Base-by-base conservation (phyloP, 345 rosid species). In the Lepidium aucheri region DNA sequence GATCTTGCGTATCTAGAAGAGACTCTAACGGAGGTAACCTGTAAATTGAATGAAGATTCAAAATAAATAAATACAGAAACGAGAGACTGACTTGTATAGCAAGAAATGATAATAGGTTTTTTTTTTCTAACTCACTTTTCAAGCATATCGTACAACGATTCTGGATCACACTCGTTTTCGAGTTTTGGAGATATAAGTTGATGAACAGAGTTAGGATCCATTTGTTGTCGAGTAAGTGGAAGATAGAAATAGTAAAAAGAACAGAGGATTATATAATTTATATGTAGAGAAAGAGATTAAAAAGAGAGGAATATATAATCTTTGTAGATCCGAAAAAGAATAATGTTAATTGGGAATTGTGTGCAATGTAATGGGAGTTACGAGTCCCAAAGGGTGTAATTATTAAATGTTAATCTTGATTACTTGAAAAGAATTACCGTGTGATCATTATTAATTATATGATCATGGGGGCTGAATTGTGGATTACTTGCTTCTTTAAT, bases 391-490 rank as follows among this genome's bases (percentile, higher is more conserved):
- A 58, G 67, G 43, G 66, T 73, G 5, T 42, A 65, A 57, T 51
- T 28, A 49, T 65, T 72, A 20, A 67, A 33, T 54, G 35, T 13
- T 59, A 24, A 26, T 41, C 49, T 24, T 46, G 46, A 40, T 65
- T 53, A 39, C 1, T 1, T 52, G n/a, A n/a, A n/a, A 17, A 17
- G 10, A 43, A 43, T 50, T 32, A 58, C 41, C 47, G 70, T 55
- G 60, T 72, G 63, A 36, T 3, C 15, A 20, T 24, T 49, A n/a
- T 59, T n/a, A 73, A 66, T 11, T 26, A 14, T 28, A 15, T 60
- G 68, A 73, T 73, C 56, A 67, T 60, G 77, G 67, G 72, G 68
- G 55, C 44, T 66, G 72, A 73, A 66, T 60, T 57, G 41, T 50
- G 18, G 41, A 12, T 47, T 63, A 16, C 60, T 42, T 53, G 14